Evolutionary conservation across 352 stramenopile genomes (phyloP), one percentile per base, ranked within the genome.

Genomic region (Plasmopara halstedii): DNA sequence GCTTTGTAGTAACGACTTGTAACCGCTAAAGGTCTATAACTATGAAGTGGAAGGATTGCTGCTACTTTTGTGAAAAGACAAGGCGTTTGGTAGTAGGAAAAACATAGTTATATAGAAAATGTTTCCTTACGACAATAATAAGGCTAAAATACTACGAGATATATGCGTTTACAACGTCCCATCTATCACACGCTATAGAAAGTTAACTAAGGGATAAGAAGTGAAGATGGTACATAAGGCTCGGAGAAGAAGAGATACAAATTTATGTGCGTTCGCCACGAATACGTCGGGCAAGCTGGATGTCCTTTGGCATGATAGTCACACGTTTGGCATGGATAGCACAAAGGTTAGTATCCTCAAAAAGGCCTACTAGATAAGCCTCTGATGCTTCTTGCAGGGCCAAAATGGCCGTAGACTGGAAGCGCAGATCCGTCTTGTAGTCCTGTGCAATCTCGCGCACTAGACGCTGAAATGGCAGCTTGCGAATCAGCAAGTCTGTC

Each of bases 241-340:
- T 44, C n/a, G 15, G 27, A 44, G 15, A 45, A 36, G 10, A 19
- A 15, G 31, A 34, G 14, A 9, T 29, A 29, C 25, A 17, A 23
- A 0, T 19, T 44, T 52, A 44, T 17, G 25, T 46, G 33, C 41
- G 26, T 17, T 50, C 35, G 25, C 33, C 18, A 21, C 41, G 33
- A 14, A 42, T 55, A 34, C 46, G 83, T 33, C 85, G 86, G 18
- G 89, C 90, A 6, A 97, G 73, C 70, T 97, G 91, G 38, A 98
- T 97, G 64, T 98, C 93, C 74, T 97, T 97, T 31, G 93, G 92
- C 91, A 98, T 97, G 69, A 98, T 97, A 15, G 92, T 98, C 19
- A 98, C 88, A 35, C 93, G 84, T 66, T 97, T 97, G 53, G 90
- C 93, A 70, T 98, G 92, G 57, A 98, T 97, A 45, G 92, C 90